A percentile compares a stretch with the other conserved stretches of the same genome.
phyloP scores from a whole-genome alignment of 495 filamentous ascomycete species.

The Trichoderma orchidacearum region DNA sequence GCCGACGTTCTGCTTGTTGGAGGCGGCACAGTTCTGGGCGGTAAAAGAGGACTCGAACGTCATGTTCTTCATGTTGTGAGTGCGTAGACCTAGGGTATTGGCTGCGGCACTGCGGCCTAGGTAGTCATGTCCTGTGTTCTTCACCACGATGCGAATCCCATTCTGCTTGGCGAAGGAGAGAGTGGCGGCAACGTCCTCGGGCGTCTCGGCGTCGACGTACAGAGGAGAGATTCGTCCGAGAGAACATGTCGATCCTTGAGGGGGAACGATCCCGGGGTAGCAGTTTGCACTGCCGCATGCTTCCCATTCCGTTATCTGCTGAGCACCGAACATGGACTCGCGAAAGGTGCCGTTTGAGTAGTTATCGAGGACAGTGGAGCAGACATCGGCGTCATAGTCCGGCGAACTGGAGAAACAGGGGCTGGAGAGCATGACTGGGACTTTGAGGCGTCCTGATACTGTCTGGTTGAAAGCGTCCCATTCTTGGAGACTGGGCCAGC shows the following conservation, averaged over 20 bases:
- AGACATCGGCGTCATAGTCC: background rate
- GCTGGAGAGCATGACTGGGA: background rate
- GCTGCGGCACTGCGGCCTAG: slow-evolving; percentile 21
- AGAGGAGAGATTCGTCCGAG: background rate
- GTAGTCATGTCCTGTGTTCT: slow-evolving; percentile 31
- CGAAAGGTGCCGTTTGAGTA: background rate
- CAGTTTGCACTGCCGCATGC: slow-evolving; percentile 7
- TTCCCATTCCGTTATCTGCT: slow-evolving; percentile 11
- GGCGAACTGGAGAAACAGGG: slow-evolving; percentile 5
- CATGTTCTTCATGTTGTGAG: slow-evolving; percentile 21
- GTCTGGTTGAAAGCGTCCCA: background rate
- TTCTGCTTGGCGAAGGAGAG: slow-evolving; percentile 24
- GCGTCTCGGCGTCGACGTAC: slow-evolving; percentile 4
- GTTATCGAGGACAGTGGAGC: background rate
- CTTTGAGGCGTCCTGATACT: background rate
- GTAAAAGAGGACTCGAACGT: background rate
- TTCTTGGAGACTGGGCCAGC: background rate
- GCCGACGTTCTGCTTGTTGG: slow-evolving; percentile 13
- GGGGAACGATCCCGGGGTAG: background rate
- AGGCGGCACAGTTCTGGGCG: slow-evolving; percentile 14
- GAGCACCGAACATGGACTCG: background rate
- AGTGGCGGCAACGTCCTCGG: slow-evolving; percentile 15
- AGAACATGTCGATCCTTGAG: background rate
- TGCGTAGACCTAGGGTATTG: slow-evolving; percentile 20
- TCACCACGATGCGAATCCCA: slow-evolving; percentile 24